Evolutionary conservation across 371 early-diverging fungal species (phyloP).

Genomic region (Rhizopus microsporus): DNA sequence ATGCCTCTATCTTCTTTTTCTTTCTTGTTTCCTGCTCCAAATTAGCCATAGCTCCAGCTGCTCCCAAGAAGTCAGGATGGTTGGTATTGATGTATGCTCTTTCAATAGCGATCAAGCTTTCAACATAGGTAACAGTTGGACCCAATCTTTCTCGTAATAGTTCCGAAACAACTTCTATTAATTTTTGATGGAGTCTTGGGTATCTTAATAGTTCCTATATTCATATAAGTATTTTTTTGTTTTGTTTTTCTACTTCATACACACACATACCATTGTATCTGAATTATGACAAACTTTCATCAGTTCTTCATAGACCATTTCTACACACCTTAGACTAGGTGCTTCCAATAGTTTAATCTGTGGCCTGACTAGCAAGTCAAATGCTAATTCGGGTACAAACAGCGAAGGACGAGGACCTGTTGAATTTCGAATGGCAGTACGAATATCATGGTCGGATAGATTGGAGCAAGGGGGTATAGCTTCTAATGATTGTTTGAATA

Average conservation of each 20-base stretch:
- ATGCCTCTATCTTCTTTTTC: slow-evolving; percentile 44
- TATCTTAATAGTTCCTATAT: slow-evolving; percentile 73
- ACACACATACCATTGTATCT: slow-evolving; percentile 68
- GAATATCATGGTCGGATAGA: slow-evolving; percentile 81
- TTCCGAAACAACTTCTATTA: slow-evolving; percentile 81
- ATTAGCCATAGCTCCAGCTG: slow-evolving; percentile 75
- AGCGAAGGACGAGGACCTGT: slow-evolving; percentile 85
- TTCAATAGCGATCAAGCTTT: slow-evolving; percentile 87
- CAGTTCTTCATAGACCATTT: slow-evolving; percentile 87
- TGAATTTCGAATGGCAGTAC: slow-evolving; percentile 89
- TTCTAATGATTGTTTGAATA: slow-evolving; percentile 82
- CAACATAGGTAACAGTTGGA: slow-evolving; percentile 79
- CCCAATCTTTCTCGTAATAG: slow-evolving; percentile 80
- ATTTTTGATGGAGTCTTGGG: slow-evolving; percentile 79
- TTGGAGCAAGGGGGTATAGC: slow-evolving; percentile 78
- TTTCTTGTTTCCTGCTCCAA: slow-evolving; percentile 55
- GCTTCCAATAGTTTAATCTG: slow-evolving; percentile 81
- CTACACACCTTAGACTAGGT: slow-evolving; percentile 86
- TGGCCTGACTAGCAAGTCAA: slow-evolving; percentile 86
- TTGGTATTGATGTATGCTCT: slow-evolving; percentile 92
- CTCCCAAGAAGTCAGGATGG: slow-evolving; percentile 92
- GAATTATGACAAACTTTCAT: slow-evolving; percentile 87
- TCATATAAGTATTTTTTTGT: not conserved
- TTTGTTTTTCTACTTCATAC: no score
- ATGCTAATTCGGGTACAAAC: slow-evolving; percentile 90